Conservation (phyloP, 1,139 yeast species). For the Dujonia santamariae region DNA sequence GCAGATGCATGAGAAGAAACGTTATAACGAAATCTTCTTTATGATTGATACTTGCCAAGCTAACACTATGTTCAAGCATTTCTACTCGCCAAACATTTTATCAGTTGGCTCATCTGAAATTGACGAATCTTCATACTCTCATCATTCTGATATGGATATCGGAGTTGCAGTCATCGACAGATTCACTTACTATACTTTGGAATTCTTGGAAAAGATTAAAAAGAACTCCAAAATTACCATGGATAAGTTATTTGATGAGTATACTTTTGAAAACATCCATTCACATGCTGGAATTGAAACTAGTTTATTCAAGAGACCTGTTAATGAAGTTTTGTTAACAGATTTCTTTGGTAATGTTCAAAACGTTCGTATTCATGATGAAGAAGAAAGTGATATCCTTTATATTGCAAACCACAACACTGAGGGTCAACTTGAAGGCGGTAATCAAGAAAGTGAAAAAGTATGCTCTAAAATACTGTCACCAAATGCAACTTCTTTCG, state of each 20-base stretch:
- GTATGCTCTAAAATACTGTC: background rate
- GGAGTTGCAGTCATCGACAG: slow-evolving; percentile 98
- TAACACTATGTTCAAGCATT: slow-evolving; percentile 91
- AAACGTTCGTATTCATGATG: slow-evolving; percentile 62
- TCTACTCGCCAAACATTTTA: slow-evolving; percentile 87
- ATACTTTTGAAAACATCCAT: slow-evolving; percentile 81
- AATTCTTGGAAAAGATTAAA: slow-evolving; percentile 77
- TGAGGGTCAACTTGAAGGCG: slow-evolving; percentile 15
- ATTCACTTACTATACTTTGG: slow-evolving; percentile 89
- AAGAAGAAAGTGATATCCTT: slow-evolving; percentile 45
- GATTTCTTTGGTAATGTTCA: slow-evolving; percentile 96
- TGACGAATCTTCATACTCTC: slow-evolving; percentile 91
- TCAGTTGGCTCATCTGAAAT: slow-evolving; percentile 92
- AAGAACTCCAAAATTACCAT: slow-evolving; percentile 73
- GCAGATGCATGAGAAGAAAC: slow-evolving; percentile 93
- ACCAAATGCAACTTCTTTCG: slow-evolving; percentile 4
- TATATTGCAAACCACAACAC: slow-evolving; percentile 28
- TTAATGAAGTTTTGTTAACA: slow-evolving; percentile 72
- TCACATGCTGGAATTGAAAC: slow-evolving; percentile 90
- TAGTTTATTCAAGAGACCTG: slow-evolving; percentile 68
- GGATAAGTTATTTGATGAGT: slow-evolving; percentile 79
- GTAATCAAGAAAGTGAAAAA: slow-evolving; percentile 11
- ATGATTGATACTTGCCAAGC: slow-evolving; percentile 99
- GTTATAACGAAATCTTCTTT: slow-evolving; percentile 92
- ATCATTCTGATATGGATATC: slow-evolving; percentile 90